phyloP scores from a whole-genome alignment of 352 stramenopile species.

The Globisporangium middletonii region DNA sequence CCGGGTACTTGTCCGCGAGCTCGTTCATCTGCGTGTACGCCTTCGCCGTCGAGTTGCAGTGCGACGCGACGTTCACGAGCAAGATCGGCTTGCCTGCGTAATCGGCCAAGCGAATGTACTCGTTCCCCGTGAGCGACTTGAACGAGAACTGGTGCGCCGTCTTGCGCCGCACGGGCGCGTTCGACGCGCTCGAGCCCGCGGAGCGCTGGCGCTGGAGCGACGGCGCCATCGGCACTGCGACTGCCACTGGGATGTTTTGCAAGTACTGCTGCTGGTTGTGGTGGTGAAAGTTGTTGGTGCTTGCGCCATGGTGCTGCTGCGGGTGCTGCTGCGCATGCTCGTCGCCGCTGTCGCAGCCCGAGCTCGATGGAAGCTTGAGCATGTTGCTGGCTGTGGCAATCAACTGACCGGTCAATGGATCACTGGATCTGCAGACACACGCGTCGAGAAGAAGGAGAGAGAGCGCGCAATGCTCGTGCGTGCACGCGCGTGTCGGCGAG shows the following conservation, averaged over 20 bases:
- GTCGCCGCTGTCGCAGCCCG: conserved; percentile 23
- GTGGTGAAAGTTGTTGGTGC: conserved; percentile 8
- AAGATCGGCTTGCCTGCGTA: conserved; percentile 58
- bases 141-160: conserved; percentile 76
- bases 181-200: conserved; percentile 2
- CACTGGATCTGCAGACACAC: no score
- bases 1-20: conserved; percentile 46
- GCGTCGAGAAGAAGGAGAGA: background rate
- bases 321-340: conserved; percentile 11
- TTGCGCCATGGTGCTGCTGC: background rate
- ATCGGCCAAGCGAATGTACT: conserved; percentile 61
- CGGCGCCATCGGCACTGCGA: conserved; percentile 34
- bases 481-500: background rate
- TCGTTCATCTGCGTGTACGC: conserved; percentile 72
- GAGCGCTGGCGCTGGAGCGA: conserved; percentile 26
- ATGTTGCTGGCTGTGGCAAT: conserved; percentile 5
- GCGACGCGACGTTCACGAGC: conserved; percentile 76
- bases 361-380: conserved; percentile 29
- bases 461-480: background rate
- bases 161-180: conserved; percentile 27
- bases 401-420: background rate
- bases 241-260: conserved; percentile 50
- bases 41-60: conserved; percentile 77
- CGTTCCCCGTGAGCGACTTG: conserved; percentile 49
- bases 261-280: conserved; percentile 36